These are phyloP conservation scores for Diddensiella santjacobensis DNA, from an alignment of 805 yeast genomes.

Conservation along the genomic window DNA sequence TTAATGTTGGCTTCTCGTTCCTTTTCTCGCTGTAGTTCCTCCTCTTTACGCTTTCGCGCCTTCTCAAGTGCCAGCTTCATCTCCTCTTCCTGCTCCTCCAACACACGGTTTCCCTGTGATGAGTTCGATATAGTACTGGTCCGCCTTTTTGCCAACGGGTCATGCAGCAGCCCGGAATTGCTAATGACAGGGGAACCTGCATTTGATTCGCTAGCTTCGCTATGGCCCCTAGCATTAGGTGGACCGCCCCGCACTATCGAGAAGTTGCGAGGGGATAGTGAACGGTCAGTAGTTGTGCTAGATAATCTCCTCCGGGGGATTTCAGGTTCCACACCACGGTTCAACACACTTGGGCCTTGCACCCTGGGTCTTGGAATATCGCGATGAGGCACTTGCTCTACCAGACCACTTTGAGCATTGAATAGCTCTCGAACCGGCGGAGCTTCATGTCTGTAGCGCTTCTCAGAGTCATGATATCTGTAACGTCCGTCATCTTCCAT, in stretches of 20 bases:
- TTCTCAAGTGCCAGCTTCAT: constrained; percentile 34
- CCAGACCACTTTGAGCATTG: constrained; percentile 24
- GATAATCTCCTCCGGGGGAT: neutral
- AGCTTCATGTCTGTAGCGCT: constrained; percentile 21
- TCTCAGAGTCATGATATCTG: constrained; percentile 24
- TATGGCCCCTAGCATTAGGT: neutral
- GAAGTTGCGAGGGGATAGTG: constrained; percentile 2
- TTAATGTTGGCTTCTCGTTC: constrained; percentile 29
- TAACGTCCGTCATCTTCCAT: constrained; percentile 19
- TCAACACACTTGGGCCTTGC: neutral
- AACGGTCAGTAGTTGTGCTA: neutral
- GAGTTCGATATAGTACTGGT: neutral
- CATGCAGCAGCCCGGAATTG: constrained; percentile 1
- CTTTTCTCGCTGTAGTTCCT: constrained; percentile 29
- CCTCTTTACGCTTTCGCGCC: constrained; percentile 35
- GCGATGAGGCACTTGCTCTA: constrained; percentile 19
- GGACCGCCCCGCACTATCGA: neutral
- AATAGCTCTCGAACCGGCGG: constrained; percentile 26
- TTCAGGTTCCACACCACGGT: constrained; percentile 1
- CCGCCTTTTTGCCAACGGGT: neutral
- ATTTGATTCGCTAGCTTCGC: constrained; percentile 3
- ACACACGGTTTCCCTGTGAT: neutral
- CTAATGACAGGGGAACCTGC: neutral
- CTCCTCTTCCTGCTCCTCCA: constrained; percentile 31
- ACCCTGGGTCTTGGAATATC: neutral